Evolutionary conservation across 768 basidiomycete species (phyloP), one percentile per base, ranked within the genome.

Genomic region (Imleria badia): DNA sequence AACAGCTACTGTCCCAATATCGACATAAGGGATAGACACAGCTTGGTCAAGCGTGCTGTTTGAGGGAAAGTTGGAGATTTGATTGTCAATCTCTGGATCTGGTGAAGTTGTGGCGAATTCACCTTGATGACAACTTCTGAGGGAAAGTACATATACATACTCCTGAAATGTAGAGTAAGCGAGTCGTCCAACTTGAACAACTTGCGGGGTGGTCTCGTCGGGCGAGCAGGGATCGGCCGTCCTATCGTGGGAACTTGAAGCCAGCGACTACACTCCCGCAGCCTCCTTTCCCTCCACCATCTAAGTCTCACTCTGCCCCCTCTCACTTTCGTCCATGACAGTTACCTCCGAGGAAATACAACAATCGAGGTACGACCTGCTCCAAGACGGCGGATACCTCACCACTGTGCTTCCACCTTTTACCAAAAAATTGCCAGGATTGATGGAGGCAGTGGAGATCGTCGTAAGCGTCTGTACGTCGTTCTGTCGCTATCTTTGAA

Each of bases 11-110:
- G 71, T 69, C 9, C 63, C 62, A 13, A 75, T 47, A 3, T 54
- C 70, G 29, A 71, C 48, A n/a, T n/a, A n/a, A 1, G 72, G 71
- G 2, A 76, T 57, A 6, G 76, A 69, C 3, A 73, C 62, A 2
- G 68, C 76, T 45, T 73, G 51, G 29, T 75, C 73, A 54, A 72
- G 67, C 1, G 72, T 60, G 17, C 73, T 41, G 31, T 63, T 67
- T 12, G 61, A 35, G 5, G 73, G 73, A 17, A 76, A 63, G 65
- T 72, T 19, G 36, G 23, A n/a, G n/a, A n/a, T n/a, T n/a, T n/a
- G n/a, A n/a, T n/a, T n/a, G n/a, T n/a, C n/a, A n/a, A n/a, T n/a
- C n/a, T n/a, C n/a, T n/a, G n/a, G n/a, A n/a, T n/a, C n/a, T n/a
- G n/a, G n/a, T n/a, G n/a, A n/a, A n/a, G n/a, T n/a, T n/a, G n/a